Evolutionary conservation across 345 rosid species (phyloP), one percentile per base, ranked within the genome.

Genomic region (Ailanthus altissimus): DNA sequence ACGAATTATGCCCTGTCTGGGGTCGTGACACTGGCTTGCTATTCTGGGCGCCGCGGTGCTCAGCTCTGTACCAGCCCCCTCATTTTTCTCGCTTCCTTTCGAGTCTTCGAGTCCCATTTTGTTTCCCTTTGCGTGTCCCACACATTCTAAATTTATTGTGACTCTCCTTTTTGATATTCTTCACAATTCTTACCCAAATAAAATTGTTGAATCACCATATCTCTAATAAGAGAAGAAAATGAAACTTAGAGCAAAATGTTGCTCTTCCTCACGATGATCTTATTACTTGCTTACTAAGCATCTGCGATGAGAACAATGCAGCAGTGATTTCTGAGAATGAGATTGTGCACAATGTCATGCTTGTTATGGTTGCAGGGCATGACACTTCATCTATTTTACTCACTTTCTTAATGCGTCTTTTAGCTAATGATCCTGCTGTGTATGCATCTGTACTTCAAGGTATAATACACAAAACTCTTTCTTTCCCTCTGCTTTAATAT

Each of bases 331-430:
- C 82, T 16, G 89, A 84, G 66, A 67, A 82, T 66, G 93, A 89
- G 86, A 88, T 88, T 42, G 51, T 86, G 49, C 82, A 91, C 42
- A 91, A 85, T 66, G 76, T 74, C 20, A 81, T 74, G 85, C 85
- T 89, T 32, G 77, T 86, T 75, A 89, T 91, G 91, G 81, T 78
- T 60, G 91, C 93, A 3, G 91, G 93, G 62, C 80, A 88, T 54
- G 91, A 88, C 74, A 88, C 91, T 78, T 80, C 90, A 38, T 77
- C 89, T 2, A 54, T 82, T 25, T 80, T 88, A 21, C 75, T 89
- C 61, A 89, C 93, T 72, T 88, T 85, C 75, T 18, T 89, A 60
- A 25, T 89, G 3, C 80, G 80, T 40, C 86, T 79, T 77, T 81
- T 89, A 2, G 83, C 93, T 1, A 82, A 67, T 25, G 73, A 88